phyloP scores from a whole-genome alignment of 176 grass and related monocot species.

The Zoysia japonica region DNA sequence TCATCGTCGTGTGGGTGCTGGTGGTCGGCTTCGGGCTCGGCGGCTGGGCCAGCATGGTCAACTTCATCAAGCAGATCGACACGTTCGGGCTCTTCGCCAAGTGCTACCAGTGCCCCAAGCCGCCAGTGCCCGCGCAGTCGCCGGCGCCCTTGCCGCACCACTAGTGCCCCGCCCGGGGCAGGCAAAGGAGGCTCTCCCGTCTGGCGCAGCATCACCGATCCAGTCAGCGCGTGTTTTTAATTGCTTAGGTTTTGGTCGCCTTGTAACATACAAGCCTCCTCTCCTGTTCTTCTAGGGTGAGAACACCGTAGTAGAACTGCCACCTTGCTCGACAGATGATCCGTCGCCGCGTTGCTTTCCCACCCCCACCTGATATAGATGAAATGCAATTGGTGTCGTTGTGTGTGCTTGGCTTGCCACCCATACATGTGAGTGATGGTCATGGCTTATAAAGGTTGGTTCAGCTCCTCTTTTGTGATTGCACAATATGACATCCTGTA shows the following conservation, averaged over 20 bases:
- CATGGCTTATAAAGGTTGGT: slow-evolving; percentile 35
- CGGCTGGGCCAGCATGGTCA: slow-evolving; percentile 83
- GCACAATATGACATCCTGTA: slow-evolving; percentile 11
- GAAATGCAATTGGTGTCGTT: slow-evolving; percentile 19
- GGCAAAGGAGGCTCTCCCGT: background rate
- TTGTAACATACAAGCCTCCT: slow-evolving; percentile 57
- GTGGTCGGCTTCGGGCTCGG: slow-evolving; percentile 85
- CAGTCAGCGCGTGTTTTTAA: slow-evolving; percentile 37
- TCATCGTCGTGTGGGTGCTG: slow-evolving; percentile 83
- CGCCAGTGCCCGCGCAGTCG: background rate
- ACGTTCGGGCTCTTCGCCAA: slow-evolving; percentile 90
- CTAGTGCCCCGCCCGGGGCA: slow-evolving; percentile 7
- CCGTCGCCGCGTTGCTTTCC: slow-evolving; percentile 30
- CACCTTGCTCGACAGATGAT: slow-evolving; percentile 25
- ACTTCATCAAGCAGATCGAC: slow-evolving; percentile 79
- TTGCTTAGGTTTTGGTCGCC: slow-evolving; percentile 66
- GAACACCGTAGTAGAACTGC: slow-evolving; percentile 37
- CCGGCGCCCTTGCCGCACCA: slow-evolving; percentile 45
- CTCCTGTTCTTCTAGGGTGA: slow-evolving; percentile 6
- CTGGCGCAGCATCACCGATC: background rate
- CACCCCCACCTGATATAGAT: background rate
- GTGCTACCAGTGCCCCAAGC: slow-evolving; percentile 88
- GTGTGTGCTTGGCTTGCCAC: slow-evolving; percentile 55
- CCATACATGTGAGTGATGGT: slow-evolving; percentile 35
- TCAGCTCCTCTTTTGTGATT: slow-evolving; percentile 35